A percentile compares a stretch with the other conserved stretches of the same genome.
Evolutionary conservation across 2,329 filamentous ascomycete genomes (phyloP).

Genomic region (Stachybotrys elegans): DNA sequence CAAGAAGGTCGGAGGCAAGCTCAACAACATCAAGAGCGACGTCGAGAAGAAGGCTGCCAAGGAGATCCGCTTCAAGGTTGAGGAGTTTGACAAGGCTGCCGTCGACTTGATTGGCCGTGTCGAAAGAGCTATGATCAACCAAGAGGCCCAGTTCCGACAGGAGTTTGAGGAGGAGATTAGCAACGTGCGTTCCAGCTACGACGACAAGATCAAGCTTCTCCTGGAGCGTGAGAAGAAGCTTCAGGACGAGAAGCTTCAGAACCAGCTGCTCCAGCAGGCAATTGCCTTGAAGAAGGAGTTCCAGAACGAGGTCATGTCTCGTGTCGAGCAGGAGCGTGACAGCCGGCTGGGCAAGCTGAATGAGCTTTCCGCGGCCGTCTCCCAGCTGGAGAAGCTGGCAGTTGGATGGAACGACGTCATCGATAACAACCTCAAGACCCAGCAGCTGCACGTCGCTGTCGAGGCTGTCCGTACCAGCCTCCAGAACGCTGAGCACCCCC

Average conservation of each 20-base stretch:
- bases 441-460: conserved; percentile 93
- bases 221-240: conserved; percentile 75
- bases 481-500: conserved; percentile 63
- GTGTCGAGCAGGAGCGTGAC: conserved; percentile 83
- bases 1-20: conserved; percentile 70
- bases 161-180: conserved; percentile 86
- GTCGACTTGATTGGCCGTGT: conserved; percentile 85
- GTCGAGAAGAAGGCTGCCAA: conserved; percentile 67
- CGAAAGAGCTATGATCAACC: conserved; percentile 73
- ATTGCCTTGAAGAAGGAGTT: conserved; percentile 84
- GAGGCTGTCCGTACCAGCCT: conserved; percentile 86
- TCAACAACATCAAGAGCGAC: conserved; percentile 65
- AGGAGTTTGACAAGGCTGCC: conserved; percentile 81
- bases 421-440: conserved; percentile 84
- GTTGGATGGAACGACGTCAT: conserved; percentile 87
- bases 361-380: conserved; percentile 71
- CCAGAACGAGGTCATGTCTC: conserved; percentile 67
- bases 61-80: conserved; percentile 65
- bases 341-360: conserved; percentile 81
- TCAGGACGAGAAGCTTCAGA: conserved; percentile 76
- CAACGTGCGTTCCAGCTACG: conserved; percentile 71
- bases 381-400: conserved; percentile 81
- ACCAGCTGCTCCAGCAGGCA: conserved; percentile 85
- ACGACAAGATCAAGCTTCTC: conserved; percentile 73
- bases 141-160: conserved; percentile 77